Evolutionary conservation across 108 stramenopile species (phyloP).

Genomic region (Skeletonema marinoi): DNA sequence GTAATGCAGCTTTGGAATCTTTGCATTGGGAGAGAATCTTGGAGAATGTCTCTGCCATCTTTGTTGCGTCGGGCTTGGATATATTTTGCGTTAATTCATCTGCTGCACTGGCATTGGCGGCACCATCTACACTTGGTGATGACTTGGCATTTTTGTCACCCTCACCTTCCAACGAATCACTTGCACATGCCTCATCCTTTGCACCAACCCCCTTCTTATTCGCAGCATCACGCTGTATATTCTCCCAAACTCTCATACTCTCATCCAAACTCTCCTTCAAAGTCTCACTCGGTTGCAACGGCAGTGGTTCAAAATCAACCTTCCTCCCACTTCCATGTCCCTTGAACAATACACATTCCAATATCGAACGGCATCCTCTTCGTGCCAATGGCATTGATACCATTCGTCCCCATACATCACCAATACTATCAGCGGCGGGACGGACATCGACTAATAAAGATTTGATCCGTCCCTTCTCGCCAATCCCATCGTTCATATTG

Average conservation of each 20-base stretch:
- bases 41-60: constrained; percentile 64
- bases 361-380: constrained; percentile 27
- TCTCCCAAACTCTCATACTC: constrained; percentile 76
- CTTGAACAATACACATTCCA: constrained; percentile 25
- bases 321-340: constrained; percentile 22
- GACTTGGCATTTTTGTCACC: not conserved
- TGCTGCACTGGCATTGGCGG: not conserved
- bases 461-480: constrained; percentile 60
- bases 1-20: constrained; percentile 45
- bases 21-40: constrained; percentile 59
- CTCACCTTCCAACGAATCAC: constrained; percentile 1
- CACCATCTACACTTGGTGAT: not conserved
- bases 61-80: constrained; percentile 51
- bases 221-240: constrained; percentile 61
- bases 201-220: constrained; percentile 43
- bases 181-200: constrained; percentile 19
- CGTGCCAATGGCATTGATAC: constrained; percentile 83
- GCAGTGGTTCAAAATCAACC: constrained; percentile 66
- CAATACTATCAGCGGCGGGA: constrained; percentile 88
- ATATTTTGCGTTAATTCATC: constrained; percentile 23
- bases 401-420: constrained; percentile 65
- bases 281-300: constrained; percentile 56
- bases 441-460: constrained; percentile 95
- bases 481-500: constrained; percentile 41
- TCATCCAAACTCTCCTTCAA: constrained; percentile 75